Evolutionary conservation across 2,329 filamentous ascomycete genomes (phyloP).

Genomic region (Xylariaceae sp.): DNA sequence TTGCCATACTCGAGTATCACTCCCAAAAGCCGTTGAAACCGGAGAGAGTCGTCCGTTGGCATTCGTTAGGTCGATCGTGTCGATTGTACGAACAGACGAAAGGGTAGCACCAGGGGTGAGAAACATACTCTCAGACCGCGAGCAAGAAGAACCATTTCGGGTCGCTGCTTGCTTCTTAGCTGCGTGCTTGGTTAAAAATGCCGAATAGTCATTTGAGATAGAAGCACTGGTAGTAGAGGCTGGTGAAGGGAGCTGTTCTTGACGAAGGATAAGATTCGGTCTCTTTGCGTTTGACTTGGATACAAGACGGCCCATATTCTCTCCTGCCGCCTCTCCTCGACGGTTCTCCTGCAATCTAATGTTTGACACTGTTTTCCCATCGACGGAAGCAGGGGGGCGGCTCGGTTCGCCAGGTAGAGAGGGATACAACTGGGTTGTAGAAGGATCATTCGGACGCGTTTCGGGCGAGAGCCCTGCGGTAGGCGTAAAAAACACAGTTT

Average conservation of each 20-base stretch:
- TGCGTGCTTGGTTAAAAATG: slow-evolving; percentile 39
- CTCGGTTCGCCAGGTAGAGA: slow-evolving; percentile 25
- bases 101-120: slow-evolving; percentile 38
- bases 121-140: slow-evolving; percentile 28
- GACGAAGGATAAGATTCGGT: slow-evolving; percentile 50
- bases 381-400: slow-evolving; percentile 22
- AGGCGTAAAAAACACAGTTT: slow-evolving; percentile 30
- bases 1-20: slow-evolving; percentile 32
- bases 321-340: slow-evolving; percentile 28
- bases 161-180: slow-evolving; percentile 35
- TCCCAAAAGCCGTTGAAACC: slow-evolving; percentile 34
- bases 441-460: slow-evolving; percentile 25
- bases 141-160: slow-evolving; percentile 22
- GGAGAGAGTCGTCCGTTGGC: slow-evolving; percentile 37
- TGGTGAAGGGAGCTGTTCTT: slow-evolving; percentile 52
- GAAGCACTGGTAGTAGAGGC: slow-evolving; percentile 42
- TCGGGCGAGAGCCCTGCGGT: slow-evolving; percentile 24
- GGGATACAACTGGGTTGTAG: slow-evolving; percentile 30
- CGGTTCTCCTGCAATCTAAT: slow-evolving; percentile 29
- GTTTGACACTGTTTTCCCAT: slow-evolving; percentile 32
- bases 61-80: slow-evolving; percentile 44
- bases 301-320: slow-evolving; percentile 52
- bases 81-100: slow-evolving; percentile 38
- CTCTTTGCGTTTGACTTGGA: slow-evolving; percentile 52
- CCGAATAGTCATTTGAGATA: slow-evolving; percentile 45